These are phyloP conservation scores for Aspergillus baeticus DNA, from an alignment of 495 filamentous ascomycete species.

Conservation along the genomic window DNA sequence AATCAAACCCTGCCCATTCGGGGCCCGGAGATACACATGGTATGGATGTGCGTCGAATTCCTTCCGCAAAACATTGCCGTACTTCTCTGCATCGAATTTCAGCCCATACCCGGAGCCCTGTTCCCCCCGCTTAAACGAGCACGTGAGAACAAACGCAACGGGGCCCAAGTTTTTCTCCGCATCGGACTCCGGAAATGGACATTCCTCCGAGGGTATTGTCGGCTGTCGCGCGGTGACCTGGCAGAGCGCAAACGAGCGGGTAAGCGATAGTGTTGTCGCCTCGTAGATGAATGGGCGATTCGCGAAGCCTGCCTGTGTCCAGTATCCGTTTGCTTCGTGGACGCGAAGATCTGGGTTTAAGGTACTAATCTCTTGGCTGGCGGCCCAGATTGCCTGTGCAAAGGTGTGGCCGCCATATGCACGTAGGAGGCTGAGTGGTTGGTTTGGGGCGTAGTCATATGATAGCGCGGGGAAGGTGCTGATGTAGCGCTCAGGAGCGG, in stretches of 20 bases:
- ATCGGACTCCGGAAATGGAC: constrained; percentile 2
- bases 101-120: neutral
- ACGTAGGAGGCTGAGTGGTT: neutral
- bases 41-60: neutral
- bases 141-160: constrained; percentile 1
- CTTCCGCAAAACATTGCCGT: neutral
- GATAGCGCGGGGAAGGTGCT: constrained; percentile 3
- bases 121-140: constrained; percentile 4
- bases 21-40: neutral
- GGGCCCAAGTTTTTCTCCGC: neutral
- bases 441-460: neutral
- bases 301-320: constrained; percentile 5
- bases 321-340: constrained; percentile 11
- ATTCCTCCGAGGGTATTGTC: constrained; percentile 4
- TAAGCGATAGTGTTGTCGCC: constrained; percentile 3
- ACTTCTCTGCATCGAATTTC: neutral
- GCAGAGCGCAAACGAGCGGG: neutral
- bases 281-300: constrained; percentile 7
- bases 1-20: neutral
- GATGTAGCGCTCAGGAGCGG: neutral
- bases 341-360: neutral
- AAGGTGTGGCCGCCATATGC: constrained; percentile 8
- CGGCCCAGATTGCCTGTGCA: constrained; percentile 7
- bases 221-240: constrained; percentile 7
- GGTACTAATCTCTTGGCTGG: neutral